Base-by-base conservation (phyloP, 2,329 filamentous ascomycete genomes). In the Blastomyces percursus region DNA sequence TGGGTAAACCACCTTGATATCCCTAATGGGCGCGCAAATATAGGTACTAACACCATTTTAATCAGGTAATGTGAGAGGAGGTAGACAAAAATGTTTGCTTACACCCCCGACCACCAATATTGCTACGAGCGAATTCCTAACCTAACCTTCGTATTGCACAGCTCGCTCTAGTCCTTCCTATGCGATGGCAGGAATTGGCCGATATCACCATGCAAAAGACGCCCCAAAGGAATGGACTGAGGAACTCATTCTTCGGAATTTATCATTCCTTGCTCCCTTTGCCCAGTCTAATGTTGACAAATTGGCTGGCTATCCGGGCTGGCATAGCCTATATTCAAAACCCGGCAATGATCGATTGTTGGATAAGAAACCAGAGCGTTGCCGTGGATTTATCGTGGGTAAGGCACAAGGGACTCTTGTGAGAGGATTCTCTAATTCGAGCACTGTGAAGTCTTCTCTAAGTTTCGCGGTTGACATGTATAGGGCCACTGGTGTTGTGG, bases 201-300 rank as follows among this genome's bases (percentile, higher is more conserved):
- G 50, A 14, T 61, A 61, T 19, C 51, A n/a, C n/a, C 60, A 48
- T 44, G 51, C 50, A 16, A 46, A 54, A 61, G 40, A 52, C 50
- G 60, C 60, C n/a, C 38, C 50, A 48, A 54, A 40, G 21, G 60
- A 55, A 19, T 61, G 48, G 60, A 42, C 54, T 5, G 60, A 61
- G 44, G 35, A 61, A 24, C 21, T 27, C 21, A 61, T 55, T 32
- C 48, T 54, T n/a, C 38, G 30, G n/a, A 42, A 35, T 14, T 55
- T 61, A 50, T 52, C 48, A 7, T 55, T 44, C 38, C 30, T 61
- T 3, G 51, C 30, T 21, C 60, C 60, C 32, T 61, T 42, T 21
- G 48, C 40, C 5, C 44, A 56, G 24, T 21, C 32, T 16, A 52
- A 54, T 40, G 19, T 55, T 27, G 60, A 61, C 27, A 44, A 32